A percentile compares a stretch with the other conserved stretches of the same genome.
Evolutionary conservation across 1,139 yeast species (phyloP).

Genomic region (Lodderomyces pseudojiufengensis): DNA sequence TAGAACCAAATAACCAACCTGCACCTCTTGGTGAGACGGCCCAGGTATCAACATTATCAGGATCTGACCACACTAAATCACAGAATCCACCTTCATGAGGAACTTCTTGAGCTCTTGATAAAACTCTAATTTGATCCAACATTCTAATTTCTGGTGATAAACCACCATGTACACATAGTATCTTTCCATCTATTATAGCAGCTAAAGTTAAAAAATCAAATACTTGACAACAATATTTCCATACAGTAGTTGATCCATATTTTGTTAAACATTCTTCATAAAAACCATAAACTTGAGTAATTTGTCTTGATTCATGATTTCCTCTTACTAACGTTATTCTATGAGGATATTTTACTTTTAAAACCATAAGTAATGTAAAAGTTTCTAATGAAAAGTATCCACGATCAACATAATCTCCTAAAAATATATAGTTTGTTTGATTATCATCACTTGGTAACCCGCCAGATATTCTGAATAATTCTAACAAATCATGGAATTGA

Average conservation of each 20-base stretch:
- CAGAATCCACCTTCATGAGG: slow-evolving; percentile 99
- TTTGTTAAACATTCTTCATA: slow-evolving; percentile 88
- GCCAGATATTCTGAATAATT: slow-evolving; percentile 85
- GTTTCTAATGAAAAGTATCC: slow-evolving; percentile 94
- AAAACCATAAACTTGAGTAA: slow-evolving; percentile 93
- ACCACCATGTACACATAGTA: slow-evolving; percentile 94
- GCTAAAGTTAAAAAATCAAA: slow-evolving; percentile 91
- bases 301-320: slow-evolving; percentile 91
- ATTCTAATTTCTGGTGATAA: slow-evolving; percentile 96
- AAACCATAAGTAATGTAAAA: slow-evolving; percentile 84
- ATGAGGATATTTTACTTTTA: slow-evolving; percentile 83
- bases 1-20: slow-evolving; percentile 94
- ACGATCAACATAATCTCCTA: slow-evolving; percentile 96
- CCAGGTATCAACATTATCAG: slow-evolving; percentile 97
- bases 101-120: slow-evolving; percentile 97
- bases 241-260: slow-evolving; percentile 93
- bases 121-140: slow-evolving; percentile 91
- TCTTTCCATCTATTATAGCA: slow-evolving; percentile 91
- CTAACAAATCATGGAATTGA: slow-evolving; percentile 91
- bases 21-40: slow-evolving; percentile 99
- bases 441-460: slow-evolving; percentile 68
- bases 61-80: slow-evolving; percentile 96
- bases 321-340: slow-evolving; percentile 88
- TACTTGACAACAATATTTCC: slow-evolving; percentile 97
- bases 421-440: slow-evolving; percentile 64